Evolutionary conservation across 1,139 yeast genomes (phyloP).

Genomic region (Kodamaea arcana): DNA sequence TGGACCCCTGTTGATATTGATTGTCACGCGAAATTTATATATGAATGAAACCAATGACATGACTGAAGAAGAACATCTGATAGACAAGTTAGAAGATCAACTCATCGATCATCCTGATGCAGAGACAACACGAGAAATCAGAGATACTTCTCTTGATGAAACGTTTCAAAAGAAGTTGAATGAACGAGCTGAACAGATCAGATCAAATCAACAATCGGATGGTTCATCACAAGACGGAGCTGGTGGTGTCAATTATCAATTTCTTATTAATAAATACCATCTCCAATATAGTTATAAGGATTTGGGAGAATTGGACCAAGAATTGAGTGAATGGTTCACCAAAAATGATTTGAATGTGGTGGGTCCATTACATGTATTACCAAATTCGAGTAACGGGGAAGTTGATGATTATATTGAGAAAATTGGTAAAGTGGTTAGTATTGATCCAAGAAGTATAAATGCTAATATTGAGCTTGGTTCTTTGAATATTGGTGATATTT

Average conservation of each 20-base stretch:
- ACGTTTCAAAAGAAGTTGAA: conserved; percentile 44
- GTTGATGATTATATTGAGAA: background rate
- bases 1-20: too few species aligned
- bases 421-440: background rate
- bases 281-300: conserved; percentile 49
- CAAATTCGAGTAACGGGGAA: background rate
- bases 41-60: too few species aligned
- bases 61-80: conserved; percentile 36
- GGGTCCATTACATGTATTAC: conserved; percentile 19
- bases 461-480: background rate
- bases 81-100: conserved; percentile 45
- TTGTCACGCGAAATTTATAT: too few species aligned
- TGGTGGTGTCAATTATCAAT: conserved; percentile 18
- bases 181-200: conserved; percentile 42
- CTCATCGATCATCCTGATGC: conserved; percentile 46
- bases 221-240: conserved; percentile 5
- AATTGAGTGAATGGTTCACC: conserved; percentile 65
- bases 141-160: conserved; percentile 34
- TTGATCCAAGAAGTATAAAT: too few species aligned
- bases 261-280: conserved; percentile 31
- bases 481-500: too few species aligned
- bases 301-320: conserved; percentile 35
- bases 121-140: conserved; percentile 29
- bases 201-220: conserved; percentile 10
- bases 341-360: conserved; percentile 40